Evolutionary conservation across 2,329 filamentous ascomycete species (phyloP), one percentile per base, ranked within the genome.

Genomic region (Falciphora oryzae): DNA sequence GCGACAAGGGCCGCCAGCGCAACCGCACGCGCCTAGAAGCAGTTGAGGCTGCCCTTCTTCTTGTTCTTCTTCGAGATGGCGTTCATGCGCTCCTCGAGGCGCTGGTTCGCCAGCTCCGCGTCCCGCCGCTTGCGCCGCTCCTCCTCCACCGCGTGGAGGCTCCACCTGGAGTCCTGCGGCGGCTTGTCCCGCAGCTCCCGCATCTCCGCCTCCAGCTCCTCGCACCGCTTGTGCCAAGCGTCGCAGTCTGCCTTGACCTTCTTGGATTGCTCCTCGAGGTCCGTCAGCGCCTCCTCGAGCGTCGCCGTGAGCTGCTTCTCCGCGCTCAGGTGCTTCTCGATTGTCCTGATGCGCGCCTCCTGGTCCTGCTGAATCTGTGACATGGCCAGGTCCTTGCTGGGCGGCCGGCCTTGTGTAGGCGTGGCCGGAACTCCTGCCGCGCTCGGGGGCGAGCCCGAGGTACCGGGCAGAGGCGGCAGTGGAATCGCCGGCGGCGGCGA

Each of bases 261-360:
- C 77, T 94, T 96, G 72, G 91, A 93, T 71, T 96, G 93, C 65
- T 87, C 86, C 78, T 99, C 95, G 53, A 99, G 86, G 72, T 99
- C 95, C 2, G 92, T 94, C 35, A 99, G 86, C 8, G 95, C 95
- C 78, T 98, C 94, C 76, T 99, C 95, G 56, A 99, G 85, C 2
- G 94, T 98, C 61, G 92, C 89, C 0, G 94, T 99, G 66, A 99
- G 88, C 76, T 98, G 94, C 75, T 96, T 96, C 81, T 99, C 95
- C 4, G 95, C 95, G 69, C 91, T 90, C 29, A 99, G 85, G 73
- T 98, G 93, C 81, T 97, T 98, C 81, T 99, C 94, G 68, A 99
- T 96, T 8, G 92, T 96, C 66, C 91, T 89, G 73, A 99, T 96
- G 68, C 93, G 93, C 58, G 92, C 91, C 75, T 99, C 95, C 75